Evolutionary conservation across 2,329 filamentous ascomycete species (phyloP).

Genomic region (Ilyonectria robusta): DNA sequence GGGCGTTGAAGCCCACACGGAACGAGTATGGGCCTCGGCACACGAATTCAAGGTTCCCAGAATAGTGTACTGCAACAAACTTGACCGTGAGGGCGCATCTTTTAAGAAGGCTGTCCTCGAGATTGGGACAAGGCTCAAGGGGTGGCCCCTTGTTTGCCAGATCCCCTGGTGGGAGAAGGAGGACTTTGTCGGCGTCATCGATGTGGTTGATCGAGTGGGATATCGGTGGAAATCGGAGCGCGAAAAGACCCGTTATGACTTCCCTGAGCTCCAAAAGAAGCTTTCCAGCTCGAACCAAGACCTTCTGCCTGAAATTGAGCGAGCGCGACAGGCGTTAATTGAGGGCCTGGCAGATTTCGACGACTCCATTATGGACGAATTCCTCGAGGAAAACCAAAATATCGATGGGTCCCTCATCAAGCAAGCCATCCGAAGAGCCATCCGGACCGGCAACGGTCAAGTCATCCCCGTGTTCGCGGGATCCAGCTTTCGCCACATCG

Average conservation of each 20-base stretch:
- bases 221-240: slow-evolving; percentile 75
- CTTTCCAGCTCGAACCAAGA: slow-evolving; percentile 62
- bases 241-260: slow-evolving; percentile 54
- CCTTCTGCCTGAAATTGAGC: slow-evolving; percentile 77
- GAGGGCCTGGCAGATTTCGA: slow-evolving; percentile 92
- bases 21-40: slow-evolving; percentile 95
- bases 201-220: slow-evolving; percentile 82
- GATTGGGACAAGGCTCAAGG: slow-evolving; percentile 82
- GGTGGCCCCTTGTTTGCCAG: slow-evolving; percentile 92
- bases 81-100: slow-evolving; percentile 82
- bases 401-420: slow-evolving; percentile 78
- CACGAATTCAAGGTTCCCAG: slow-evolving; percentile 88
- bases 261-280: slow-evolving; percentile 53
- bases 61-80: slow-evolving; percentile 83
- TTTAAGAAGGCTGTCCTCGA: slow-evolving; percentile 91
- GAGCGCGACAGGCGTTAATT: slow-evolving; percentile 82
- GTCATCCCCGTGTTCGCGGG: slow-evolving; percentile 91
- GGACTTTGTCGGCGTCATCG: slow-evolving; percentile 85
- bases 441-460: slow-evolving; percentile 77
- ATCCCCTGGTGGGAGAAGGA: slow-evolving; percentile 95
- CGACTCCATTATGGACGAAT: slow-evolving; percentile 86
- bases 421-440: slow-evolving; percentile 79
- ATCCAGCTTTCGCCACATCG: slow-evolving; percentile 93
- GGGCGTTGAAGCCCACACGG: slow-evolving; percentile 96
- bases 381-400: slow-evolving; percentile 83